phyloP scores from a whole-genome alignment of 1,284 basidiomycete genomes.

The Chiua sp. region DNA sequence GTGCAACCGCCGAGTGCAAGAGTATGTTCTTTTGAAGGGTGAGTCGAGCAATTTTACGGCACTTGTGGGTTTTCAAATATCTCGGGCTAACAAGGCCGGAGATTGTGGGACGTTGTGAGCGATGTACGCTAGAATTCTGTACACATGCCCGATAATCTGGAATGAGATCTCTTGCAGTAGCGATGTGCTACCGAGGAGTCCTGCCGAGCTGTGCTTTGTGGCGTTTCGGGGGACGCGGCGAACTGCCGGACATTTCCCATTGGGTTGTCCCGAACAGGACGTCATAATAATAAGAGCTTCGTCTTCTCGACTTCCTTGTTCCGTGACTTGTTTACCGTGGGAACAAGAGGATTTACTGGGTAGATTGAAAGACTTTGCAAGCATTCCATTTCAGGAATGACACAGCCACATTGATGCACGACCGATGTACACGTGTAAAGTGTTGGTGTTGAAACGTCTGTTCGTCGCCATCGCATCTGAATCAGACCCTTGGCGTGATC shows the following conservation, averaged over 20 bases:
- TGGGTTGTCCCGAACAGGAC: conserved; percentile 7
- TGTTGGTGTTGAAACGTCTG: background rate
- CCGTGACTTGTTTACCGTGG: conserved; percentile 21
- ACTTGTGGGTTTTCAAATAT: conserved; percentile 9
- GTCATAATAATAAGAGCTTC: conserved; percentile 15
- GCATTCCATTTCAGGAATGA: conserved; percentile 2
- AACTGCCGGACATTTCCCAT: conserved; percentile 3
- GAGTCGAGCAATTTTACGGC: conserved; percentile 24
- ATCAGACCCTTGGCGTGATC: background rate
- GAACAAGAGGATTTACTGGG: conserved; percentile 17
- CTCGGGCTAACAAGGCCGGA: background rate
- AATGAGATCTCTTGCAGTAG: background rate
- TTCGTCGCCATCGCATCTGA: too few relatives aligned
- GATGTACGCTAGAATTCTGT: background rate
- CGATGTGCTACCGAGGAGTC: conserved; percentile 2
- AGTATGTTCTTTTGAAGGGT: conserved; percentile 19
- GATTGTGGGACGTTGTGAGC: background rate
- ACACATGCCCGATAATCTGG: background rate
- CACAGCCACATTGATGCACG: conserved; percentile 2
- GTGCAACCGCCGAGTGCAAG: conserved; percentile 13
- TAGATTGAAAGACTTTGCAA: conserved; percentile 10
- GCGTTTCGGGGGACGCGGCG: conserved; percentile 20
- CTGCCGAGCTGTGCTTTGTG: conserved; percentile 29
- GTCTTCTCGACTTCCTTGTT: conserved; percentile 28
- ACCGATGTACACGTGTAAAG: conserved; percentile 18